A percentile compares a stretch with the other conserved stretches of the same genome.
These are phyloP conservation scores for Mycothermus thermophilus DNA, from an alignment of 495 filamentous ascomycete genomes.

Conservation along the genomic window DNA sequence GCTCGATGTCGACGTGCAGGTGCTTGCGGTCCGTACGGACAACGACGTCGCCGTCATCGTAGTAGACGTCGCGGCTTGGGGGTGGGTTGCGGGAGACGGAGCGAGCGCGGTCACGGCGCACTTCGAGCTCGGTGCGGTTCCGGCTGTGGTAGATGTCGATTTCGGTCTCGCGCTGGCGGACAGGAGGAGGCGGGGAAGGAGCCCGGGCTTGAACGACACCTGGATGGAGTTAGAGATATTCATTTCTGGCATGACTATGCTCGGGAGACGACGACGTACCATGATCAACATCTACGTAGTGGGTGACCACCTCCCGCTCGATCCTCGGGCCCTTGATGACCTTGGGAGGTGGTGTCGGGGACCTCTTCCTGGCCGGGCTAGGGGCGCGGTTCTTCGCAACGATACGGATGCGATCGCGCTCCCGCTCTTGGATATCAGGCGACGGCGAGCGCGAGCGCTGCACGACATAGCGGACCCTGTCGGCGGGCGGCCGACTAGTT, in stretches of 20 bases:
- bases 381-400: slow-evolving; percentile 28
- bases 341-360: slow-evolving; percentile 29
- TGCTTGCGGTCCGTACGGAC: slow-evolving; percentile 43
- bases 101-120: slow-evolving; percentile 22
- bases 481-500: slow-evolving; percentile 17
- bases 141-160: slow-evolving; percentile 40
- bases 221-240: slow-evolving; percentile 9
- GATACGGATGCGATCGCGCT: slow-evolving; percentile 28
- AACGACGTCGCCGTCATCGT: slow-evolving; percentile 28
- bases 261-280: slow-evolving; percentile 46
- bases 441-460: slow-evolving; percentile 30
- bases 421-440: too few species aligned
- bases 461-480: slow-evolving; percentile 28
- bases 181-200: slow-evolving; percentile 35
- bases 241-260: neutral
- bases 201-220: slow-evolving; percentile 29
- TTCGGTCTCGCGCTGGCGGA: slow-evolving; percentile 31
- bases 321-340: slow-evolving; percentile 55
- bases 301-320: slow-evolving; percentile 69
- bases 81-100: slow-evolving; percentile 24
- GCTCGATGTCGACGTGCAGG: slow-evolving; percentile 40
- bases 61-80: slow-evolving; percentile 11
- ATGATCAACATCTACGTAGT: slow-evolving; percentile 80
- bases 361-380: too few species aligned
- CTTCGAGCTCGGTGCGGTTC: slow-evolving; percentile 36